Conservation (phyloP, 352 stramenopile genomes). For the Phytophthora constricta region DNA sequence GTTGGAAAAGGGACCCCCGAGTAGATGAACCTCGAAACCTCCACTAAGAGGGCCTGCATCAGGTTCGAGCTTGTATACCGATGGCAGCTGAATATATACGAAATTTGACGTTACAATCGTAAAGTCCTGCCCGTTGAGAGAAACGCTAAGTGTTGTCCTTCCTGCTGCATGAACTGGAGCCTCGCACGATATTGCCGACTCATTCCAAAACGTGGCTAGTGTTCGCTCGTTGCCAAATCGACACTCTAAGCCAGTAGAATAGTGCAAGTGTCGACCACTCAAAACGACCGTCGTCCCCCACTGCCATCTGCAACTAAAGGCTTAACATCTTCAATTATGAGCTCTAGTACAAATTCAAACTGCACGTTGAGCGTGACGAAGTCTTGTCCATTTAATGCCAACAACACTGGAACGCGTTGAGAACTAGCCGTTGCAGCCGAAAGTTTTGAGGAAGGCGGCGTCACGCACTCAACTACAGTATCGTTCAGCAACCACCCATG, state of each 20-base stretch:
- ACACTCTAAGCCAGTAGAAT: constrained; percentile 56
- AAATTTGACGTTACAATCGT: constrained; percentile 38
- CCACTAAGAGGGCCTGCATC: constrained; percentile 36
- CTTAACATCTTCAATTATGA: constrained; percentile 45
- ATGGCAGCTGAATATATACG: constrained; percentile 53
- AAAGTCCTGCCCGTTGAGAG: constrained; percentile 79
- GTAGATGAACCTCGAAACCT: constrained; percentile 44
- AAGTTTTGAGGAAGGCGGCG: constrained; percentile 40
- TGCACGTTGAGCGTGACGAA: constrained; percentile 42
- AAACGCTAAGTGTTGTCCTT: constrained; percentile 49
- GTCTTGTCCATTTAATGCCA: constrained; percentile 87
- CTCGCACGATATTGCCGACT: constrained; percentile 60
- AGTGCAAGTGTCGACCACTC: constrained; percentile 67
- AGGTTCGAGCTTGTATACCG: constrained; percentile 52
- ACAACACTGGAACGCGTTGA: constrained; percentile 48
- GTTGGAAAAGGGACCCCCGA: constrained; percentile 36
- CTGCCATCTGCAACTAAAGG: constrained; percentile 49
- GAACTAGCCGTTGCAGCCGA: constrained; percentile 15
- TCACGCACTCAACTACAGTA: constrained; percentile 42
- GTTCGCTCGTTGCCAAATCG: constrained; percentile 53
- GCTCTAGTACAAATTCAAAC: constrained; percentile 73
- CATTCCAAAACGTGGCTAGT: constrained; percentile 65
- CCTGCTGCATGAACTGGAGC: constrained; percentile 47
- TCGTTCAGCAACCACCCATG: constrained; percentile 44
- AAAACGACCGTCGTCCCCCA: constrained; percentile 72